These are phyloP conservation scores for Backusella liffmaniae DNA, from an alignment of 192 early-diverging fungal genomes.

Conservation along the genomic window DNA sequence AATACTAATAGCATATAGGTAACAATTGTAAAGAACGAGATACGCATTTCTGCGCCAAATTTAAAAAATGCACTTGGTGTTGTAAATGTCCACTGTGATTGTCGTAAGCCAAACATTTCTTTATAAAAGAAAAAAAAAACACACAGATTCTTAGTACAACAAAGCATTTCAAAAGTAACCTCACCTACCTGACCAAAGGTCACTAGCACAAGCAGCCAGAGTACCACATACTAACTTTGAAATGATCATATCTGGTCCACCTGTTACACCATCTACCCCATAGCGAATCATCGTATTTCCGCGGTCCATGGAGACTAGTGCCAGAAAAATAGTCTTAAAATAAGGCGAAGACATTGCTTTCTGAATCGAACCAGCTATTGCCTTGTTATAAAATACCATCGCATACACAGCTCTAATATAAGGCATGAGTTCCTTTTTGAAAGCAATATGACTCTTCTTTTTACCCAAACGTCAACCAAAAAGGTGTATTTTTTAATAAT, in stretches of 20 bases:
- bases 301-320: neutral
- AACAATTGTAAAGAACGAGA: neutral
- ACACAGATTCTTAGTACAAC: too few species aligned
- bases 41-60: neutral
- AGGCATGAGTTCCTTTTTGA: neutral
- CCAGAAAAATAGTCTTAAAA: neutral
- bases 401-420: neutral
- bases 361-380: neutral
- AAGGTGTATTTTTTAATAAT: neutral
- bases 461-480: neutral
- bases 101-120: neutral
- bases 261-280: neutral
- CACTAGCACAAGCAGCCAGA: neutral
- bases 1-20: neutral
- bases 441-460: neutral
- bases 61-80: neutral
- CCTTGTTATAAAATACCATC: neutral
- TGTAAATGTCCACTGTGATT: neutral
- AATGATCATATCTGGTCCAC: neutral
- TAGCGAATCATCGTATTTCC: neutral
- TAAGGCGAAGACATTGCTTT: neutral
- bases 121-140: neutral
- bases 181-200: neutral
- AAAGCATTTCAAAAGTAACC: neutral
- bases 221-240: neutral